phyloP scores from a whole-genome alignment of 345 rosid genomes.

The Alliaria petiolata region DNA sequence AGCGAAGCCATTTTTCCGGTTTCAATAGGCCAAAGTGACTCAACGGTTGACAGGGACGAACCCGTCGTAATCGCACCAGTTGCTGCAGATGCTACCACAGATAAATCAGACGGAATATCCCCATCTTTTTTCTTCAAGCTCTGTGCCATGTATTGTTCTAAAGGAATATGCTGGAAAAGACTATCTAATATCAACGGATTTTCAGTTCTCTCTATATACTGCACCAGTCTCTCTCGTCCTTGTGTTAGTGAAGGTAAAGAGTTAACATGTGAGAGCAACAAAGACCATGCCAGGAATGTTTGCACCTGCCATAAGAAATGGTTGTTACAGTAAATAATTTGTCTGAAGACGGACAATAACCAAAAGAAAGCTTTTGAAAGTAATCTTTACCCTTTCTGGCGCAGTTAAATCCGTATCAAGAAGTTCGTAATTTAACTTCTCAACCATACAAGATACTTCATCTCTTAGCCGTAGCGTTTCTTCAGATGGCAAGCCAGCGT shows the following conservation, averaged over 20 bases:
- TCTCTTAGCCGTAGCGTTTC: constrained; percentile 54
- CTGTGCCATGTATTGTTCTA: constrained; percentile 50
- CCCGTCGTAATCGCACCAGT: constrained; percentile 60
- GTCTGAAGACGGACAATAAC: not conserved
- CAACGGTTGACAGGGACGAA: constrained; percentile 56
- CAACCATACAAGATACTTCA: constrained; percentile 66
- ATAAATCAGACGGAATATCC: constrained; percentile 49
- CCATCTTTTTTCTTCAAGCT: constrained; percentile 70
- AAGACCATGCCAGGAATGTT: constrained; percentile 78
- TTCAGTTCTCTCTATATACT: constrained; percentile 68
- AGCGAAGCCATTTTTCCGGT: constrained; percentile 63
- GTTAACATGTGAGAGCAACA: constrained; percentile 72
- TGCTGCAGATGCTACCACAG: constrained; percentile 72
- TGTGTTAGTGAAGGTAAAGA: constrained; percentile 62
- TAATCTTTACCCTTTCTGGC: constrained; percentile 61
- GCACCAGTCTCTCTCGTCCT: constrained; percentile 69
- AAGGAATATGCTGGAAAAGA: constrained; percentile 88
- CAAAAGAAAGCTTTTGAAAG: constrained; percentile 9
- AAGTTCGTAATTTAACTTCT: constrained; percentile 59
- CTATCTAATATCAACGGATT: constrained; percentile 66
- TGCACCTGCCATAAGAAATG: constrained; percentile 54
- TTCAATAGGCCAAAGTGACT: constrained; percentile 82
- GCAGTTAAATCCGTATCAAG: constrained; percentile 69
- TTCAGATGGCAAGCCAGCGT: constrained; percentile 45
- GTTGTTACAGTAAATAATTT: constrained; percentile 10